phyloP scores from a whole-genome alignment of 768 basidiomycete species.

The Leccinum subgranulosum region DNA sequence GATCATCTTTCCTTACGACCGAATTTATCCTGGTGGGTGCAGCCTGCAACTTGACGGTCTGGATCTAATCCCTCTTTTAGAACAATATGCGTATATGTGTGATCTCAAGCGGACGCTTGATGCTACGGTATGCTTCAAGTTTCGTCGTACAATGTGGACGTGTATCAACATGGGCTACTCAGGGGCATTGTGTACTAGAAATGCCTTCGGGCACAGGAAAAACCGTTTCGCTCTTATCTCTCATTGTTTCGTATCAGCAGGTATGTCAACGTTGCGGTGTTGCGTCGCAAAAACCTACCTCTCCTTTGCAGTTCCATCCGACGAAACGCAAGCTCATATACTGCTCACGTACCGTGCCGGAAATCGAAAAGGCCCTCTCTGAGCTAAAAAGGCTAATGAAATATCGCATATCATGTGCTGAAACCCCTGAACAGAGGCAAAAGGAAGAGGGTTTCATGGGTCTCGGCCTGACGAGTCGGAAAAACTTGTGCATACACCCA shows the following conservation, averaged over 20 bases:
- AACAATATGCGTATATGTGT: constrained; percentile 99
- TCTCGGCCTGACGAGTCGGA: constrained; percentile 89
- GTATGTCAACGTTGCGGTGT: constrained; percentile 35
- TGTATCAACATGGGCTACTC: constrained; percentile 7
- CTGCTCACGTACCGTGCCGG: constrained; percentile 98
- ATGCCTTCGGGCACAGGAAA: constrained; percentile 99
- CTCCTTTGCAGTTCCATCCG: constrained; percentile 71
- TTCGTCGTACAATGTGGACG: background rate
- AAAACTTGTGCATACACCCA: constrained; percentile 95
- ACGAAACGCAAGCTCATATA: constrained; percentile 93
- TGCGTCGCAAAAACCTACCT: background rate
- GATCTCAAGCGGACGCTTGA: constrained; percentile 96
- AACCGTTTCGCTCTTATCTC: constrained; percentile 90
- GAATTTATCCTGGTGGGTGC: constrained; percentile 86
- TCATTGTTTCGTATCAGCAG: constrained; percentile 98
- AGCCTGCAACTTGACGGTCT: background rate
- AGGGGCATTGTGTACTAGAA: constrained; percentile 99
- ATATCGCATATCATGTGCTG: constrained; percentile 73
- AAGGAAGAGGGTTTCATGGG: constrained; percentile 86
- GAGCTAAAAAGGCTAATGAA: constrained; percentile 93
- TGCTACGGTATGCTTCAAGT: constrained; percentile 61
- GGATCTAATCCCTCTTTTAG: constrained; percentile 38
- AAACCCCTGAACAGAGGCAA: constrained; percentile 66
- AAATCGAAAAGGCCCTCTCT: constrained; percentile 96
- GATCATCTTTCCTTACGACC: constrained; percentile 92